Conservation (phyloP, 2,329 filamentous ascomycete species). For the Talaromyces rugulosus region DNA sequence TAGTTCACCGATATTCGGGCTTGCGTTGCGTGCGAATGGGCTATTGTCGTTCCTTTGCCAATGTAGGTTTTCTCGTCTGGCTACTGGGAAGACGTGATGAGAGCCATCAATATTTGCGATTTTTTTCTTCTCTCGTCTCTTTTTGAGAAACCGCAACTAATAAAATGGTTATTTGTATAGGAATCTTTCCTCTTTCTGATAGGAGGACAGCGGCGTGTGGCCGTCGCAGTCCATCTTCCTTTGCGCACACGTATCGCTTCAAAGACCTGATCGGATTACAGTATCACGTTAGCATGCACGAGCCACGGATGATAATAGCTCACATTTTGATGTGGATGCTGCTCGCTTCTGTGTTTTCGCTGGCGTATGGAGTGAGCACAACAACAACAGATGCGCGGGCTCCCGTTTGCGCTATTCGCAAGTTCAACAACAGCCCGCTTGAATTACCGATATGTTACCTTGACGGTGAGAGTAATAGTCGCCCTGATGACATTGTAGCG, state of each 20-base stretch:
- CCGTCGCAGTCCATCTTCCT: not conserved
- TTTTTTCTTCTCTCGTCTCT: not conserved
- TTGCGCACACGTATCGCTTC: not conserved
- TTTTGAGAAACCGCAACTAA: not conserved
- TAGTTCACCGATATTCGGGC: not conserved
- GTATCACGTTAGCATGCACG: not conserved
- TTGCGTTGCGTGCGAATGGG: not conserved
- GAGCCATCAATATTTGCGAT: too few species aligned
- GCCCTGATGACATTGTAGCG: not conserved
- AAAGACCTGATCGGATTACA: constrained; percentile 1
- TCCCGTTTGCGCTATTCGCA: constrained; percentile 1
- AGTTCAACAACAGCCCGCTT: not conserved
- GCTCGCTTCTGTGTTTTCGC: constrained; percentile 8
- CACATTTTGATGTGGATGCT: constrained; percentile 12
- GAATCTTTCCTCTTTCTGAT: not conserved
- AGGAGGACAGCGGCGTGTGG: not conserved
- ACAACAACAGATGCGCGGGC: not conserved
- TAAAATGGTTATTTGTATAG: not conserved
- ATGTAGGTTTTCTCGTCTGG: not conserved
- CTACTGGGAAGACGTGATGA: too few species aligned
- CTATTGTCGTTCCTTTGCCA: not conserved
- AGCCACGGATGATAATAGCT: constrained; percentile 3
- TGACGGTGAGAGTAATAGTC: not conserved
- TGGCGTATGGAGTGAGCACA: constrained; percentile 1
- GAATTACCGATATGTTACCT: constrained; percentile 6